Evolutionary conservation across 306 rosid genomes (phyloP).

Genomic region (Malus orientalis): DNA sequence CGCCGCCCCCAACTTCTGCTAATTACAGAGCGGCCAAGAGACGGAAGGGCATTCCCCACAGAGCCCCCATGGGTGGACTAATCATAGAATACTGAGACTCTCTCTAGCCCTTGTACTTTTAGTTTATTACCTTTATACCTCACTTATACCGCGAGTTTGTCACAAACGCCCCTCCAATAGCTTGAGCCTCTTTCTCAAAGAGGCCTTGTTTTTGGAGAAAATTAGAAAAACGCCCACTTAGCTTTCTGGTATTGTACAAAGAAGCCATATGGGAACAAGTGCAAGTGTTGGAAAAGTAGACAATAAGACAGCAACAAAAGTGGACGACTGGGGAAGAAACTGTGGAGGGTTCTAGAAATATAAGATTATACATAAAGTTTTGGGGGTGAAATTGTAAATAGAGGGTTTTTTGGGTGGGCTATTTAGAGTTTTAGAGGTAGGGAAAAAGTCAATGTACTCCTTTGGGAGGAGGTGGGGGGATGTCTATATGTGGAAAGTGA

Average conservation of each 20-base stretch:
- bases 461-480: no score
- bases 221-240: neutral
- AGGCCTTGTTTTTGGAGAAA: slow-evolving; percentile 37
- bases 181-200: slow-evolving; percentile 35
- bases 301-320: slow-evolving; percentile 23
- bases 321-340: slow-evolving; percentile 25
- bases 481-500: no score
- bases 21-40: slow-evolving; percentile 79
- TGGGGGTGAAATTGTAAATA: no score
- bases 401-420: no score
- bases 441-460: no score
- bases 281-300: slow-evolving; percentile 17
- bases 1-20: slow-evolving; percentile 84
- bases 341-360: slow-evolving; percentile 12
- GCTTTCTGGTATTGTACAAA: slow-evolving; percentile 46
- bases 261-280: slow-evolving; percentile 36
- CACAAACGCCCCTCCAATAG: slow-evolving; percentile 20
- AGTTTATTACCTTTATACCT: slow-evolving; percentile 36
- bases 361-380: no score
- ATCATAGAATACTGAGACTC: slow-evolving; percentile 52
- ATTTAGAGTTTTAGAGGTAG: no score
- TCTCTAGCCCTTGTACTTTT: neutral
- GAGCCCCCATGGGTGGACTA: slow-evolving; percentile 92
- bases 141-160: slow-evolving; percentile 17
- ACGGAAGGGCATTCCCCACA: slow-evolving; percentile 93